Evolutionary conservation across 164 flowering plant genomes (phyloP).

Genomic region (Magnolia changhungtana): DNA sequence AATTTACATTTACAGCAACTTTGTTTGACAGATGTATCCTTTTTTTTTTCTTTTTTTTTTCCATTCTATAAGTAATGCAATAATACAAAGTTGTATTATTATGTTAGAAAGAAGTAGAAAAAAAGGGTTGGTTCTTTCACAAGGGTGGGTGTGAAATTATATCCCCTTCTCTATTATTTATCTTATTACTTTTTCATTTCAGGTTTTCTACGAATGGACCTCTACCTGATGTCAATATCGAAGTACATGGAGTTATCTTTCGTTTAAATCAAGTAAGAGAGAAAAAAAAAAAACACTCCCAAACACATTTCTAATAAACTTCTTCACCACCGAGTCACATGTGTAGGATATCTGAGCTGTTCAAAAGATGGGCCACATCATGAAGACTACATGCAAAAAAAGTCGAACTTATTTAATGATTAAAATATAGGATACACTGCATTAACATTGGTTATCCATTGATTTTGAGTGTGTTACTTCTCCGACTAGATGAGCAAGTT

Average conservation of each 20-base stretch:
- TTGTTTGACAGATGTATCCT: no score
- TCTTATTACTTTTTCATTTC: background rate
- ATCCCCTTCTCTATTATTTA: background rate
- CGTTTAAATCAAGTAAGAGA: constrained; percentile 11
- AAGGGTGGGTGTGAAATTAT: background rate
- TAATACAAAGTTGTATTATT: background rate
- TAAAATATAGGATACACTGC: no score
- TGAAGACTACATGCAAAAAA: no score
- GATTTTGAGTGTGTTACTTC: background rate
- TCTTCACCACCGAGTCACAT: background rate
- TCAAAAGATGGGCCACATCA: no score
- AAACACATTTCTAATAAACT: background rate
- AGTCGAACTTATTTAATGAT: no score
- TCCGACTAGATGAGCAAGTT: background rate
- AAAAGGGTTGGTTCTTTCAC: no score
- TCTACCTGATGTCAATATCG: constrained; percentile 10
- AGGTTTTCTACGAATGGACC: constrained; percentile 6
- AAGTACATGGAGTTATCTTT: constrained; percentile 15
- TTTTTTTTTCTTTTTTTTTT: no score
- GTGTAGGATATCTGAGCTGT: no score
- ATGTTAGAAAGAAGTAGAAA: background rate
- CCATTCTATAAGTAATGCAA: background rate
- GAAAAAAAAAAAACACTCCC: no score
- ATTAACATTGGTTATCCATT: background rate
- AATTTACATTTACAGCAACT: no score